Base-by-base conservation (phyloP, 257 asterid species). In the Solanum pimpinellifolium region DNA sequence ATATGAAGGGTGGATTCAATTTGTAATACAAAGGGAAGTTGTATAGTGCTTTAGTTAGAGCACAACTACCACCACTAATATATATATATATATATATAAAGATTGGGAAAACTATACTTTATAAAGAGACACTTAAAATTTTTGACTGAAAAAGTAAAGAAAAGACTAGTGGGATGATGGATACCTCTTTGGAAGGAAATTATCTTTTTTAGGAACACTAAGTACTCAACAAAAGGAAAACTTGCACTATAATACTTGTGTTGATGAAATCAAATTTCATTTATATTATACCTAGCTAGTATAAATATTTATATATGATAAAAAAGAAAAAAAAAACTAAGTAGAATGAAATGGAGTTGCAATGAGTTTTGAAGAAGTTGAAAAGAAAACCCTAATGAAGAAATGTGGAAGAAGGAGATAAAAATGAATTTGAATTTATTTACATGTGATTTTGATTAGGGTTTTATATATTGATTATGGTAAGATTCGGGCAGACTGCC, bases 401-500 rank as follows among this genome's bases (percentile, higher is more conserved):
- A 37, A 81, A 31, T 70, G 59, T 18, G 27, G 75, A 33, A 20
- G 80, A 18, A 35, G 72, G 82, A 66, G 76, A 72, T 76, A 37
- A 41, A 41, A 66, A 27, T 66, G 81, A 65, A 65, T 66, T 56
- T 47, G 7, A 23, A 66, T 65, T 25, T 65, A 66, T 41, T 46
- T 84, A 66, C 20, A 60, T 46, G 41, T 20, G 42, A 84, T 41
- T 70, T 84, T 84, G 44, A 84, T 66, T 84, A 39, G 80, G 62
- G 62, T 27, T 66, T 66, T 47, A 84, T 84, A 41, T n/a, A 47
- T 41, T 66, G 78, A 66, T 66, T 81, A 49, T 16, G 20, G 46
- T 18, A 81, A 49, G 88, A 85, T 85, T 75, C 33, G 92, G 94
- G 91, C 90, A 85, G 89, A 18, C 85, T 88, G 89, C 92, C 93